Base-by-base conservation (phyloP, 352 stramenopile species). In the Lagenidium giganteum region DNA sequence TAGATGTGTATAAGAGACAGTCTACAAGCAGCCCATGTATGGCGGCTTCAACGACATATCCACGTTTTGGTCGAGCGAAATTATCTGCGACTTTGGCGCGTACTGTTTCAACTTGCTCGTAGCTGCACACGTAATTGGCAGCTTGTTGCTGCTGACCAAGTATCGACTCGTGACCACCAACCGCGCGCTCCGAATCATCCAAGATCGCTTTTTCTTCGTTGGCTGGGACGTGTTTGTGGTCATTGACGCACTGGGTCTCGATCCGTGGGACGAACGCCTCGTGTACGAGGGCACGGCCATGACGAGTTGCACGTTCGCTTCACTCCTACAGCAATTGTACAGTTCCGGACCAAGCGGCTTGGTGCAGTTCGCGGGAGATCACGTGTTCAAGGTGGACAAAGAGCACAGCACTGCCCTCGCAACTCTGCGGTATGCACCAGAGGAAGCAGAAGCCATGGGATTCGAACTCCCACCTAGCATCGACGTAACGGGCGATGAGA, bases 51-150 rank as follows among this genome's bases (percentile, higher is more conserved):
- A 45, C 5, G 30, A 63, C 13, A 14, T 63, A 14, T 24, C 47
- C n/a, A 47, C 45, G 18, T 63, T 67, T 31, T 67, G 57, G 47
- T 23, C 24, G 14, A 67, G 34, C 47, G 57, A 67, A 26, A 47
- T 58, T 31, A 46, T 60, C 4, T 54, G 52, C 22, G 43, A 51
- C 30, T 23, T 43, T 5, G 9, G 41, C 20, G 26, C 46, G 25
- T 25, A 51, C 22, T 51, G 30, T 16, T 13, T 16, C 11, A 21
- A 35, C 6, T 22, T 35, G 5, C 14, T 51, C 18, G 29, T 16
- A 13, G 26, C 33, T 3, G 31, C 14, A 11, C 35, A 45, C 20
- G 8, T 59, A 8, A 16, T 54, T 16, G 42, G 35, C 16, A 21
- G 29, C 13, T 28, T 47, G 5, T 17, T 24, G 35, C 35, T 49